Conservation (phyloP, 2,329 filamentous ascomycete genomes). For the Zymoseptoria brevis region DNA sequence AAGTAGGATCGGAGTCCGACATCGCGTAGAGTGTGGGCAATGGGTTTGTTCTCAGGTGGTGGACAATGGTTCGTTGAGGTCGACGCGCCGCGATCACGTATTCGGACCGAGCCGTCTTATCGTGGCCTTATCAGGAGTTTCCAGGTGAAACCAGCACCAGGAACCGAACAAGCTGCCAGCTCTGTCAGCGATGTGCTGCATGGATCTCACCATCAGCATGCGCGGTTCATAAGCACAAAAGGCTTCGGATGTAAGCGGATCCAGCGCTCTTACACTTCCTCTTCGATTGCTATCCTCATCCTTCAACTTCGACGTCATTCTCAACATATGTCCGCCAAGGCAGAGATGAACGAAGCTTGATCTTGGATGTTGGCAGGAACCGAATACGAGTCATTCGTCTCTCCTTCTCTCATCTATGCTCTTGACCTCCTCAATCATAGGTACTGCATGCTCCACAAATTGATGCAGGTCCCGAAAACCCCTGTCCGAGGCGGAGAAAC, state of each 20-base stretch:
- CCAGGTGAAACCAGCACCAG: neutral
- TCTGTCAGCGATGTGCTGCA: no score
- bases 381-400: neutral
- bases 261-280: neutral
- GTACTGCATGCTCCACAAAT: neutral
- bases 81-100: neutral
- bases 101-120: neutral
- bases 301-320: neutral
- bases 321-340: neutral
- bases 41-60: neutral
- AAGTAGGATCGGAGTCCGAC: slow-evolving; percentile 21
- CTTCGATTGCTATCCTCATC: neutral
- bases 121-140: neutral
- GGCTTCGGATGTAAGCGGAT: no score
- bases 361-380: neutral
- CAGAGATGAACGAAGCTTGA: neutral
- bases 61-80: neutral
- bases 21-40: slow-evolving; percentile 6
- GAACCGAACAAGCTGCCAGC: neutral
- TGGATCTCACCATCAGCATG: no score
- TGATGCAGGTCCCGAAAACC: neutral
- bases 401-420: neutral
- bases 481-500: neutral
- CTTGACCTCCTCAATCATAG: neutral
- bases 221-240: no score